Evolutionary conservation across 2,329 filamentous ascomycete genomes (phyloP).

Genomic region (Fusarium begoniae): DNA sequence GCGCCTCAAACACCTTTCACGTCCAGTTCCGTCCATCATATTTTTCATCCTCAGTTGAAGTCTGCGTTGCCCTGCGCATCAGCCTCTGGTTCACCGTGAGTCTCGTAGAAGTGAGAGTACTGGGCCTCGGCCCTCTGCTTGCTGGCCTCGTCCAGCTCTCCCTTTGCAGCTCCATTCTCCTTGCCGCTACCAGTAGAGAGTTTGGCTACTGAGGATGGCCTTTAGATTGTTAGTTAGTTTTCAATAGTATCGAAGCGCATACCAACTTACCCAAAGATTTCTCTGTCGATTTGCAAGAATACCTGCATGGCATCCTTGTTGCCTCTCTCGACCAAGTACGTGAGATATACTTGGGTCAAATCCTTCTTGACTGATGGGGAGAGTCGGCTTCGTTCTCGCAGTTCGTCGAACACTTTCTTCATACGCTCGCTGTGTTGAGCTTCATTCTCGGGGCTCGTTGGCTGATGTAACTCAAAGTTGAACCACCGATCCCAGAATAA

Average conservation of each 20-base stretch:
- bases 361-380: constrained; percentile 74
- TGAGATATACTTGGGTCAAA: constrained; percentile 80
- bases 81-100: constrained; percentile 57
- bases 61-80: constrained; percentile 60
- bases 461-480: constrained; percentile 87
- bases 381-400: constrained; percentile 78
- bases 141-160: constrained; percentile 62
- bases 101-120: constrained; percentile 63
- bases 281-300: constrained; percentile 82
- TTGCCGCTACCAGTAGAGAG: constrained; percentile 53
- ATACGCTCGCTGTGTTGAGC: constrained; percentile 75
- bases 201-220: constrained; percentile 58
- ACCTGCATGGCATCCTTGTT: constrained; percentile 86
- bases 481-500: constrained; percentile 93
- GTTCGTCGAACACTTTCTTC: constrained; percentile 79
- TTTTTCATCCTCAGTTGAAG: constrained; percentile 54
- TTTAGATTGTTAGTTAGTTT: constrained; percentile 40
- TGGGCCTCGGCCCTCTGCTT: constrained; percentile 60
- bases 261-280: constrained; percentile 79
- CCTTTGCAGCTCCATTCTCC: constrained; percentile 55
- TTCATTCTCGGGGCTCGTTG: constrained; percentile 72
- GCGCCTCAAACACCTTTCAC: constrained; percentile 8
- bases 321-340: constrained; percentile 84
- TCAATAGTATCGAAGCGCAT: neutral
- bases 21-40: neutral